These are phyloP conservation scores for Rhodotorula kratochvilovae DNA, from an alignment of 768 basidiomycete genomes.

Conservation along the genomic window DNA sequence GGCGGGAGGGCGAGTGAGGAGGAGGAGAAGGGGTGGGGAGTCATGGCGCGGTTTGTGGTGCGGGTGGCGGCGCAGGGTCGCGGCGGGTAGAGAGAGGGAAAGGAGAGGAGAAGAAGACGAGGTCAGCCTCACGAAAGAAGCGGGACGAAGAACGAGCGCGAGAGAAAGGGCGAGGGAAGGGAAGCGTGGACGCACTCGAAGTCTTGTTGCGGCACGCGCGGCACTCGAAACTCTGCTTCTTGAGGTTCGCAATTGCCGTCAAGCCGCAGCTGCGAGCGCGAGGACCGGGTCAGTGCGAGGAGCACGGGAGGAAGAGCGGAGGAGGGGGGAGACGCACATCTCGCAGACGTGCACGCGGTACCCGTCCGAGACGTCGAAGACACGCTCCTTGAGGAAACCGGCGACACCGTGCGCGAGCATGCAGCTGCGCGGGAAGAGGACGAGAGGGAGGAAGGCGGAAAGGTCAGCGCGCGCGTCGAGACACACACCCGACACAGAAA, in stretches of 20 bases:
- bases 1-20: too few species aligned
- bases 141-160: too few species aligned
- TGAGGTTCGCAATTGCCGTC: slow-evolving; percentile 96
- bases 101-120: too few species aligned
- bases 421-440: slow-evolving; percentile 66
- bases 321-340: slow-evolving; percentile 59
- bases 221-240: slow-evolving; percentile 99
- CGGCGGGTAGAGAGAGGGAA: too few species aligned
- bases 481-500: background rate
- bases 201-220: slow-evolving; percentile 97
- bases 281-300: background rate
- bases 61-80: too few species aligned
- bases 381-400: slow-evolving; percentile 91
- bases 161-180: background rate
- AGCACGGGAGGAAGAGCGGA: background rate
- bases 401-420: slow-evolving; percentile 99
- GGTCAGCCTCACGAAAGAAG: too few species aligned
- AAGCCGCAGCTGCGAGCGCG: slow-evolving; percentile 68
- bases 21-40: too few species aligned
- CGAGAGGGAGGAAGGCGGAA: background rate
- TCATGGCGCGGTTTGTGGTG: too few species aligned
- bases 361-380: slow-evolving; percentile 88
- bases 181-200: slow-evolving; percentile 65
- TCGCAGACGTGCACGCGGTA: slow-evolving; percentile 95
- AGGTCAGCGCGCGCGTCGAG: slow-evolving; percentile 1